These are phyloP conservation scores for Hymenoscyphus linearis DNA, from an alignment of 2,329 filamentous ascomycete species.

Conservation along the genomic window DNA sequence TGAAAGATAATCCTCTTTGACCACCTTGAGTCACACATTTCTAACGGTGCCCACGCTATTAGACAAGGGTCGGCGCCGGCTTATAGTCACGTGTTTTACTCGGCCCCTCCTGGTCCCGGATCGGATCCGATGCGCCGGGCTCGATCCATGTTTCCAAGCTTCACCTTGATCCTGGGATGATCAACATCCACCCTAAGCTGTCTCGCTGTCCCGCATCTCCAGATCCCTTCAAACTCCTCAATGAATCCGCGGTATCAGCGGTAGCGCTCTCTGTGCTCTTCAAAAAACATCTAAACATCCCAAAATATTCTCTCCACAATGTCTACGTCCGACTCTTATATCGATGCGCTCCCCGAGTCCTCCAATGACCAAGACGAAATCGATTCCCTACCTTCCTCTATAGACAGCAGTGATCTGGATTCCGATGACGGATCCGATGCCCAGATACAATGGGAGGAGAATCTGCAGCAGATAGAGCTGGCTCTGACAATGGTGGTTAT, in stretches of 20 bases:
- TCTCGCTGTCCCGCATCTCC: background rate
- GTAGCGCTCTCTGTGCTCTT: conserved; percentile 26
- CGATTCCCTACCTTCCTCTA: conserved; percentile 59
- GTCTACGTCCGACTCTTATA: conserved; percentile 29
- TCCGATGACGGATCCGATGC: conserved; percentile 67
- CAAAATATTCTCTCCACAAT: conserved; percentile 16
- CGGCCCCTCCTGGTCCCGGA: background rate
- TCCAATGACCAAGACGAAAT: conserved; percentile 53
- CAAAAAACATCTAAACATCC: background rate
- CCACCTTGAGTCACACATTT: background rate
- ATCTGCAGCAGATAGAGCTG: conserved; percentile 87
- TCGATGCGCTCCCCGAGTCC: conserved; percentile 42
- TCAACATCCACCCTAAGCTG: background rate
- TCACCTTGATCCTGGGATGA: background rate
- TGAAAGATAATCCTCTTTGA: conserved; percentile 6
- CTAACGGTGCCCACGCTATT: background rate
- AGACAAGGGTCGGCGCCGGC: background rate
- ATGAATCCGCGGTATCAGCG: conserved; percentile 25
- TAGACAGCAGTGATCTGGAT: conserved; percentile 46
- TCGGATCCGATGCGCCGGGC: background rate
- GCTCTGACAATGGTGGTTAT: conserved; percentile 91
- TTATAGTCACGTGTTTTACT: background rate
- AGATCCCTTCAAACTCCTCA: conserved; percentile 10
- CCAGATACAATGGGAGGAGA: conserved; percentile 91
- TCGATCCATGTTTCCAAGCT: background rate